Conservation (phyloP, 805 yeast genomes). For the Yamadazyma takamatsuzukensis region DNA sequence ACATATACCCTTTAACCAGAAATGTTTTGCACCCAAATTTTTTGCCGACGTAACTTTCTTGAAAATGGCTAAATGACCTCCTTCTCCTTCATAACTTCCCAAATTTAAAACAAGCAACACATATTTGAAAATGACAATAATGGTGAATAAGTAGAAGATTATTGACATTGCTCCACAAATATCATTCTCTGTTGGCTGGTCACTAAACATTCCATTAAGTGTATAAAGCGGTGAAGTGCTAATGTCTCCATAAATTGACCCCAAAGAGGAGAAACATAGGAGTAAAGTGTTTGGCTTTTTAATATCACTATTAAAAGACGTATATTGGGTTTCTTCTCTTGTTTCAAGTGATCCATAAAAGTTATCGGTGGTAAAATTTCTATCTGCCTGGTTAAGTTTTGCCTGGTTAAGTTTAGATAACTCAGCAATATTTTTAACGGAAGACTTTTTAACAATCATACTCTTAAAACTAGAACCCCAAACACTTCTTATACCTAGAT, state of each 20-base stretch:
- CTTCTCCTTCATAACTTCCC: constrained; percentile 60
- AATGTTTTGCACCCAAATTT: too few species aligned
- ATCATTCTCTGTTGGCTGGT: constrained; percentile 34
- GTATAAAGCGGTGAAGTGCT: constrained; percentile 61
- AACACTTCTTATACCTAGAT: too few species aligned
- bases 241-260: constrained; percentile 63
- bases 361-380: too few species aligned
- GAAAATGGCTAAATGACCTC: constrained; percentile 63
- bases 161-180: constrained; percentile 50
- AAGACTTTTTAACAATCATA: too few species aligned
- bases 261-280: constrained; percentile 45
- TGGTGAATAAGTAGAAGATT: constrained; percentile 52
- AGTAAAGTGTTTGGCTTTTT: constrained; percentile 1
- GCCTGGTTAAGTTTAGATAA: too few species aligned
- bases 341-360: neutral
- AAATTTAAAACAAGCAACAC: constrained; percentile 42
- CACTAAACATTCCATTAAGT: constrained; percentile 24
- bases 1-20: constrained; percentile 24
- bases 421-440: too few species aligned
- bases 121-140: constrained; percentile 52
- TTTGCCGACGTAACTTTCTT: neutral
- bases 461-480: too few species aligned
- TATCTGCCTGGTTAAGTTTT: too few species aligned
- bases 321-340: neutral
- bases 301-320: neutral